Percentiles rank a stretch among this genome's conserved stretches.
These are phyloP conservation scores for Nicotiana paniculata DNA, from an alignment of 257 asterid species.

Conservation along the genomic window DNA sequence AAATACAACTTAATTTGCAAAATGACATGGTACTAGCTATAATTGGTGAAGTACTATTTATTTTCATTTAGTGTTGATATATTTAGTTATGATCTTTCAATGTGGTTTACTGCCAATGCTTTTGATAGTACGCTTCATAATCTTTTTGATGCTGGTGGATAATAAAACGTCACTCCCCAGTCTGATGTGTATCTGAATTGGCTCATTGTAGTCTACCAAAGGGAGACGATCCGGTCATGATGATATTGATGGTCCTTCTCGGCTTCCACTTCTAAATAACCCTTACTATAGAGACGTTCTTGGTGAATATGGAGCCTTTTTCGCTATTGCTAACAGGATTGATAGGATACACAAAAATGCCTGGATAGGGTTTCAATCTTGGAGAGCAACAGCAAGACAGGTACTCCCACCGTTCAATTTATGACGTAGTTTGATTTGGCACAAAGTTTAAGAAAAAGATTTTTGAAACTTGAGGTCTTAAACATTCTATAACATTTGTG, in stretches of 20 bases:
- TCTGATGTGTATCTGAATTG: constrained; percentile 23
- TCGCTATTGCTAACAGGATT: constrained; percentile 83
- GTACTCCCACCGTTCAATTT: constrained; percentile 17
- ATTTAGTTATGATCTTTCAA: background rate
- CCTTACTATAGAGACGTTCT: constrained; percentile 68
- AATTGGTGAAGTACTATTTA: background rate
- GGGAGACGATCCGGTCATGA: constrained; percentile 79
- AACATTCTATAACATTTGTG: too few relatives aligned
- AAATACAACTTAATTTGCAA: background rate
- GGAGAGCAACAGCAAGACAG: constrained; percentile 88
- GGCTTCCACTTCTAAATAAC: constrained; percentile 67
- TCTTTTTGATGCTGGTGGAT: background rate
- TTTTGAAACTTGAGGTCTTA: too few relatives aligned
- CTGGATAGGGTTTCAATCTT: constrained; percentile 98
- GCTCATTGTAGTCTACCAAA: constrained; percentile 53
- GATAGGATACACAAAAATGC: constrained; percentile 91
- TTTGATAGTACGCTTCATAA: background rate
- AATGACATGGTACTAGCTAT: background rate
- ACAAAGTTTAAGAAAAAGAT: too few relatives aligned
- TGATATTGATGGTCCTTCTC: constrained; percentile 84
- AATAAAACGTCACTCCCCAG: background rate
- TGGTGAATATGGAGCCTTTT: constrained; percentile 86
- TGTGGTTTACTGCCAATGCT: background rate
- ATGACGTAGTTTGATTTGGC: too few relatives aligned
- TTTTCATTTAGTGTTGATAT: background rate